Evolutionary conservation across 2,329 filamentous ascomycete species (phyloP).

Genomic region (Fusarium sp.): DNA sequence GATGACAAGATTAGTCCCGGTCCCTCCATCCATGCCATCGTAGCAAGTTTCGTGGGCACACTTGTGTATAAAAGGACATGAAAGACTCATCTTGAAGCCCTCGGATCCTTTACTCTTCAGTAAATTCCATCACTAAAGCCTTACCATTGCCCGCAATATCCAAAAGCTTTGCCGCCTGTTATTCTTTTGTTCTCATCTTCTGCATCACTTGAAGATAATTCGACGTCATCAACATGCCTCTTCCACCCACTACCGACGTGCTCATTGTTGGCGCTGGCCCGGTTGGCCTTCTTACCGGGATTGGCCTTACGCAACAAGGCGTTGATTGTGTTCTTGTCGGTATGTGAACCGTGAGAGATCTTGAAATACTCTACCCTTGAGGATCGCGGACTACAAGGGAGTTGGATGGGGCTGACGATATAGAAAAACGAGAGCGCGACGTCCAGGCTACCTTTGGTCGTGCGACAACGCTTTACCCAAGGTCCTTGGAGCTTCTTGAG

Average conservation of each 20-base stretch:
- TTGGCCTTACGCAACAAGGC: background rate
- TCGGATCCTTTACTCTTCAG: background rate
- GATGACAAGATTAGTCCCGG: background rate
- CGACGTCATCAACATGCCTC: background rate
- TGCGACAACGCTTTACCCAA: background rate
- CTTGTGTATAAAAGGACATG: background rate
- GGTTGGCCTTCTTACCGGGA: background rate
- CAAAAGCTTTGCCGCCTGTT: background rate
- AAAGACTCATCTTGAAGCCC: background rate
- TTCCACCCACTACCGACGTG: background rate
- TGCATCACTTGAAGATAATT: background rate
- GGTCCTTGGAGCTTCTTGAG: background rate
- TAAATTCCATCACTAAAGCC: background rate
- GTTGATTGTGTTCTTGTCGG: background rate
- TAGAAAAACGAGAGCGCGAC: background rate
- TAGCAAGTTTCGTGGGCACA: background rate
- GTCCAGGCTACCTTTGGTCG: background rate
- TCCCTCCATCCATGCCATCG: background rate
- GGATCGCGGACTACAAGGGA: background rate
- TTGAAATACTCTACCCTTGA: background rate
- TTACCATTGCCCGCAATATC: background rate
- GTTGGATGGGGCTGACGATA: background rate
- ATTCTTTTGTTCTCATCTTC: background rate
- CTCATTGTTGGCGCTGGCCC: background rate
- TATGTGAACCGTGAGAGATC: background rate